phyloP scores from a whole-genome alignment of 2,329 filamentous ascomycete species.

The Cercospora zeae-maydis region DNA sequence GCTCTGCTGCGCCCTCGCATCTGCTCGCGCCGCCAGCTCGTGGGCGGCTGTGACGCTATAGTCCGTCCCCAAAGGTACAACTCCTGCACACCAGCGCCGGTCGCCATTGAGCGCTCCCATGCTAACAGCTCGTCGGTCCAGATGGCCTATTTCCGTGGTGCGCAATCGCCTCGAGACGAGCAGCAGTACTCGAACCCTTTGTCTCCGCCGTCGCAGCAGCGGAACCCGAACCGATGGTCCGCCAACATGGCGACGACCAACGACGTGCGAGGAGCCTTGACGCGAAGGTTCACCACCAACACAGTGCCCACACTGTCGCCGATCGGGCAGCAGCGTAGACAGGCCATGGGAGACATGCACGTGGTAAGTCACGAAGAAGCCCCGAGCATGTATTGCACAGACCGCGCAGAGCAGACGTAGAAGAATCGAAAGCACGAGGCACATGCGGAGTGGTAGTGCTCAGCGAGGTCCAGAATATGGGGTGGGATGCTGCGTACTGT shows the following conservation, averaged over 20 bases:
- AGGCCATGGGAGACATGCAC: conserved; percentile 48
- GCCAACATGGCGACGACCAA: conserved; percentile 47
- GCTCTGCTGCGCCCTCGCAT: not conserved
- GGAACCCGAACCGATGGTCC: conserved; percentile 35
- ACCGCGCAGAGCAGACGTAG: not conserved
- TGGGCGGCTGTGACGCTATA: not conserved
- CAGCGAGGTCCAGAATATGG: not conserved
- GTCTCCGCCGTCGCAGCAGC: conserved; percentile 40
- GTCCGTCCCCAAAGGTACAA: not conserved
- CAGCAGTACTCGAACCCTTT: conserved; percentile 53
- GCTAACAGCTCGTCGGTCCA: conserved; percentile 13
- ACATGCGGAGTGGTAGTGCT: not conserved
- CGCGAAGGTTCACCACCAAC: conserved; percentile 88
- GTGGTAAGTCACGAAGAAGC: conserved; percentile 30
- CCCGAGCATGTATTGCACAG: not conserved
- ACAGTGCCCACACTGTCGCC: conserved; percentile 70
- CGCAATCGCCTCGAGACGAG: conserved; percentile 75
- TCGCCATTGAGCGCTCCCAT: not conserved
- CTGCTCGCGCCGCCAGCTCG: conserved; percentile 4
- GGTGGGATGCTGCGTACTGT: not conserved
- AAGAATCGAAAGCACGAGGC: not conserved
- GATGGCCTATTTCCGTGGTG: conserved; percentile 68
- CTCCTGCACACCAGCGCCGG: not conserved
- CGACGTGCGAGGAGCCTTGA: conserved; percentile 73
- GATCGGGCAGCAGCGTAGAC: conserved; percentile 54